Conservation (phyloP, 1,139 yeast genomes). For the Nadsonia commutata region DNA sequence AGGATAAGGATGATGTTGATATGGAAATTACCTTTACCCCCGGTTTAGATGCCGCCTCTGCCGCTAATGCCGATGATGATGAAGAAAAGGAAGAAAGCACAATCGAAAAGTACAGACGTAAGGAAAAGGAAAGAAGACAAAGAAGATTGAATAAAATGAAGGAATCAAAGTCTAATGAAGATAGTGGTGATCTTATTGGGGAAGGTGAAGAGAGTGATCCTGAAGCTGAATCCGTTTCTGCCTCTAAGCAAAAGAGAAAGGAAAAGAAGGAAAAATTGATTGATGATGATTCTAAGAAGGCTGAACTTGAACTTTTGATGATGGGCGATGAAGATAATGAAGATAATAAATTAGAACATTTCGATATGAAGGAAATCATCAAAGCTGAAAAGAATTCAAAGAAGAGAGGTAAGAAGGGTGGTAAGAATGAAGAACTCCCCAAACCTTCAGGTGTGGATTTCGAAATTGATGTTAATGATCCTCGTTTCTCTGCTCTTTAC, state of each 20-base stretch:
- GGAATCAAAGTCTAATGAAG: constrained; percentile 36
- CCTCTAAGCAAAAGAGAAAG: constrained; percentile 16
- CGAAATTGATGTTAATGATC: constrained; percentile 62
- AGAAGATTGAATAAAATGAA: constrained; percentile 63
- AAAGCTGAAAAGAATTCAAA: constrained; percentile 34
- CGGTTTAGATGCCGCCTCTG: constrained; percentile 43
- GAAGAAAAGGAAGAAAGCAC: constrained; percentile 52
- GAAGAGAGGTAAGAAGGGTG: constrained; percentile 54
- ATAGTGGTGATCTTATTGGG: constrained; percentile 26
- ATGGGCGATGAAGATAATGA: constrained; percentile 51
- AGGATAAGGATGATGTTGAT: constrained; percentile 58
- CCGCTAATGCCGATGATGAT: constrained; percentile 17
- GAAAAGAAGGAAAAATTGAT: constrained; percentile 24
- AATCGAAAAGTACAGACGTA: constrained; percentile 67
- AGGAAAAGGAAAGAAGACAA: constrained; percentile 85
- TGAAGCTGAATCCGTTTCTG: constrained; percentile 6
- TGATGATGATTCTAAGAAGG: constrained; percentile 27
- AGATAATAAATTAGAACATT: constrained; percentile 38
- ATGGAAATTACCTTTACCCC: constrained; percentile 96
- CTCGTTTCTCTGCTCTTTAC: constrained; percentile 77
- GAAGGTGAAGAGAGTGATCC: constrained; percentile 11
- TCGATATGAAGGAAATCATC: constrained; percentile 45
- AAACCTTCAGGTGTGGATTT: constrained; percentile 18
- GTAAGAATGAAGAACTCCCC: constrained; percentile 30
- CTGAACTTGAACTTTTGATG: constrained; percentile 60